A percentile compares a stretch with the other conserved stretches of the same genome.
Evolutionary conservation across 352 stramenopile species (phyloP).

Genomic region (Phytophthora tentaculata): DNA sequence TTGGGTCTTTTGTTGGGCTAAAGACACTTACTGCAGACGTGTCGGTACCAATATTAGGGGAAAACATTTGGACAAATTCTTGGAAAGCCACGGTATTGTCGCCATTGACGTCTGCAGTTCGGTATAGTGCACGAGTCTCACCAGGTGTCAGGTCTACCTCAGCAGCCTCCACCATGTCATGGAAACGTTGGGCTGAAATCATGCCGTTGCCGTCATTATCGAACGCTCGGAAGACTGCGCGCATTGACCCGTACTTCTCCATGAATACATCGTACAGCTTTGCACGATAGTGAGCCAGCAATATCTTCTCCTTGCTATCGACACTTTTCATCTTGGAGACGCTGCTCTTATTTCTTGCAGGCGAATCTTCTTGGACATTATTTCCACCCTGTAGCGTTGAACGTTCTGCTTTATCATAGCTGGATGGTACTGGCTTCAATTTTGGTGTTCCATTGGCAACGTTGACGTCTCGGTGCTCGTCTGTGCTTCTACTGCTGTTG

Average conservation of each 20-base stretch:
- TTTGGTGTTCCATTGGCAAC: neutral
- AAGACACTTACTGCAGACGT: constrained; percentile 34
- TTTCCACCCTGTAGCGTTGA: constrained; percentile 10
- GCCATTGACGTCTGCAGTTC: constrained; percentile 63
- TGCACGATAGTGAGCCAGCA: constrained; percentile 48
- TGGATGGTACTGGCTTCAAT: constrained; percentile 6
- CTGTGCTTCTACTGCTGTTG: constrained; percentile 23
- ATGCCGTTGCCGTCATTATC: constrained; percentile 68
- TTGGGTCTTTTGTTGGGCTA: constrained; percentile 39
- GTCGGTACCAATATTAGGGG: constrained; percentile 8
- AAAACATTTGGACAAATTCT: constrained; percentile 82
- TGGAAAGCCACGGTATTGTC: constrained; percentile 78
- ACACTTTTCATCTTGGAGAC: neutral
- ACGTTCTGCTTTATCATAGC: constrained; percentile 2
- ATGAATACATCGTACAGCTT: constrained; percentile 73
- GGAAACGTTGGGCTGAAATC: constrained; percentile 79
- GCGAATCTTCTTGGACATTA: constrained; percentile 20
- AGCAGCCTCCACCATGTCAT: constrained; percentile 73
- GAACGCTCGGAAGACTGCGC: constrained; percentile 78
- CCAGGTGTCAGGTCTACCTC: constrained; percentile 55
- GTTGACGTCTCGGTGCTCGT: constrained; percentile 7
- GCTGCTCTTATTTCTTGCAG: neutral
- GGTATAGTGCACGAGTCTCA: constrained; percentile 59
- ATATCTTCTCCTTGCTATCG: constrained; percentile 27
- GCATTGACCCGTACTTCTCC: constrained; percentile 79